Evolutionary conservation across 192 early-diverging fungal species (phyloP).

Genomic region (Coemansia erecta): DNA sequence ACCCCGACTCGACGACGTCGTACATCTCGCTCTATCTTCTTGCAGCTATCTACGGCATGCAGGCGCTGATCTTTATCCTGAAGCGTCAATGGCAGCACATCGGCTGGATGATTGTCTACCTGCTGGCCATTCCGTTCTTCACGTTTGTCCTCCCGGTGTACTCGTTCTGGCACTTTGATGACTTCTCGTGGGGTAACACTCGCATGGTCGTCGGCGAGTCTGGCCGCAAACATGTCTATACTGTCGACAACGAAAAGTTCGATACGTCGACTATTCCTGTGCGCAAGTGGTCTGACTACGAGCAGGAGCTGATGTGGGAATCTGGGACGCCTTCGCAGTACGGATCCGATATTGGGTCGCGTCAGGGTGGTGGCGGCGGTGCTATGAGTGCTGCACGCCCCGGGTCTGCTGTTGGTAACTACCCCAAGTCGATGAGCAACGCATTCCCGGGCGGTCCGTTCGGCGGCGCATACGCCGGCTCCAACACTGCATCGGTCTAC

Average conservation of each 20-base stretch:
- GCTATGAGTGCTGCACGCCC: slow-evolving; percentile 34
- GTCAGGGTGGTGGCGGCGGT: slow-evolving; percentile 12
- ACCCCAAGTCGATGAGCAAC: slow-evolving; percentile 38
- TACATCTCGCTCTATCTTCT: slow-evolving; percentile 81
- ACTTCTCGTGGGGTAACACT: slow-evolving; percentile 99
- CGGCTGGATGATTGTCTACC: slow-evolving; percentile 96
- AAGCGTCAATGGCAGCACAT: slow-evolving; percentile 90
- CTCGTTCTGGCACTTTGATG: slow-evolving; percentile 99
- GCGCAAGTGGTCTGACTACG: slow-evolving; percentile 82
- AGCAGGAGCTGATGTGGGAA: slow-evolving; percentile 70
- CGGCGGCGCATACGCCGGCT: slow-evolving; percentile 20
- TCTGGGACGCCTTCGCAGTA: slow-evolving; percentile 48
- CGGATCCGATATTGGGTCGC: slow-evolving; percentile 37
- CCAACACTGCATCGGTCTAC: slow-evolving; percentile 42
- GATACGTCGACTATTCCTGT: slow-evolving; percentile 73
- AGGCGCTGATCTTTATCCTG: slow-evolving; percentile 83
- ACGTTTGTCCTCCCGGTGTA: slow-evolving; percentile 81
- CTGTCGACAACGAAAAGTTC: slow-evolving; percentile 71
- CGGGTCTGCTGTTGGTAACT: slow-evolving; percentile 44
- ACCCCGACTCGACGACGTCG: slow-evolving; percentile 62
- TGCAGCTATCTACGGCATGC: slow-evolving; percentile 84
- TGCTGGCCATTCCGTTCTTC: slow-evolving; percentile 88
- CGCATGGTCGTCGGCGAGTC: slow-evolving; percentile 86
- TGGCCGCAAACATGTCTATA: slow-evolving; percentile 62
- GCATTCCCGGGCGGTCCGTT: slow-evolving; percentile 13